Evolutionary conservation across 345 rosid genomes (phyloP), one percentile per base, ranked within the genome.

Genomic region (Aquilaria sinensis): DNA sequence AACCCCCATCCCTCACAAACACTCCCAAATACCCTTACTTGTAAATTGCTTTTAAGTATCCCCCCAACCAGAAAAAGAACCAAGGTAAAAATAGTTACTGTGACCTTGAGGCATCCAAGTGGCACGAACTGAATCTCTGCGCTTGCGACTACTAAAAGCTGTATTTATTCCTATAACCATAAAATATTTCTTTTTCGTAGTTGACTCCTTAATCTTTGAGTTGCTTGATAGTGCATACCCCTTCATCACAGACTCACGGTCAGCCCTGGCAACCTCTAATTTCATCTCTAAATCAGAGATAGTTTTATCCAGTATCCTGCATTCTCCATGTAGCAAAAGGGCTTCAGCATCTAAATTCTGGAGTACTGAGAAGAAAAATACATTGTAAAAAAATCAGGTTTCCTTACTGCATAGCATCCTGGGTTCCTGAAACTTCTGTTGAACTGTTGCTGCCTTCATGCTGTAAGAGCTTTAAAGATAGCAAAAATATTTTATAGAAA

Each of bases 61-160:
- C 23, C 23, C 23, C 23, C 23, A 23, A 23, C 23, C 23, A 23
- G 23, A 23, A 23, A 23, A 23, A 23, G 23, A 23, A 23, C 23
- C 23, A 23, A 23, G 23, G 23, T n/a, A 32, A 30, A 34, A 55
- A 48, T 43, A 66, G 3, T 4, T 10, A n/a, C 47, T 63, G 68
- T 71, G 5, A 87, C 98, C 96, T 80, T 83, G 92, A 6, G 94
- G 98, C 92, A 93, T 86, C 98, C 98, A 93, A 53, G 97, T 93
- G 67, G 79, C 69, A 55, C 97, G 87, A 62, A 90, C 69, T 0
- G 98, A 87, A 75, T 90, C 92, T 73, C 98, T 87, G 58, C 96
- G 80, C 67, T 79, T 83, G 71, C 87, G 77, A 56, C 92, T 90
- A 67, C 92, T 82, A 70, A 93, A 90, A 56, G 90, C 90, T 0